Conservation (phyloP, 345 rosid genomes). For the Carallia brachiata region DNA sequence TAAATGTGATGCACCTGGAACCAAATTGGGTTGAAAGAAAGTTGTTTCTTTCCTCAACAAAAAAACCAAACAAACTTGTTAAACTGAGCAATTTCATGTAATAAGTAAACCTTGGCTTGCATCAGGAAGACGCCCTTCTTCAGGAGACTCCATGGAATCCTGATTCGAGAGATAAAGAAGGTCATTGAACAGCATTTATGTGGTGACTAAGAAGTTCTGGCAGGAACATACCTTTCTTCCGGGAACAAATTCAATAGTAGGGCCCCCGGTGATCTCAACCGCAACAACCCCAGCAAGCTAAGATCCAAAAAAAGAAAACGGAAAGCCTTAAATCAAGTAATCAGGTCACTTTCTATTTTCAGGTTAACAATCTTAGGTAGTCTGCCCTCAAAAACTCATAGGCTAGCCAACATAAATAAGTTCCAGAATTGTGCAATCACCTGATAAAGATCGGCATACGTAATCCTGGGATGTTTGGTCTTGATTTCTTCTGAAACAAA, state of each 20-base stretch:
- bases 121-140: conserved; percentile 83
- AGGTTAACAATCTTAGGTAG: too few relatives aligned
- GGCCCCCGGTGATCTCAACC: conserved; percentile 82
- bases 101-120: conserved; percentile 47
- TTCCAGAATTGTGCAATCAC: conserved; percentile 21
- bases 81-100: background rate
- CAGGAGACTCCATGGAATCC: conserved; percentile 58
- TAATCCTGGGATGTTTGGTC: conserved; percentile 54
- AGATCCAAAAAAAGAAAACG: conserved; percentile 12
- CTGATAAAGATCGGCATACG: conserved; percentile 86
- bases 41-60: background rate
- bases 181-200: background rate
- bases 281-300: conserved; percentile 92
- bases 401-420: background rate
- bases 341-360: too few relatives aligned
- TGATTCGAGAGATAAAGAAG: conserved; percentile 15
- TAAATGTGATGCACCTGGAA: conserved; percentile 55
- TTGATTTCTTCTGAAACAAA: conserved; percentile 56
- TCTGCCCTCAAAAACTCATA: too few relatives aligned
- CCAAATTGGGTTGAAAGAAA: conserved; percentile 3
- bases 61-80: too few relatives aligned
- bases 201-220: background rate
- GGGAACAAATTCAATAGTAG: conserved; percentile 57
- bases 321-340: background rate
- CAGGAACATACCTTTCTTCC: conserved; percentile 62